Percentiles rank a stretch among this genome's conserved stretches.
These are phyloP conservation scores for Cordyceps sp. DNA, from an alignment of 2,329 filamentous ascomycete species.

Conservation along the genomic window DNA sequence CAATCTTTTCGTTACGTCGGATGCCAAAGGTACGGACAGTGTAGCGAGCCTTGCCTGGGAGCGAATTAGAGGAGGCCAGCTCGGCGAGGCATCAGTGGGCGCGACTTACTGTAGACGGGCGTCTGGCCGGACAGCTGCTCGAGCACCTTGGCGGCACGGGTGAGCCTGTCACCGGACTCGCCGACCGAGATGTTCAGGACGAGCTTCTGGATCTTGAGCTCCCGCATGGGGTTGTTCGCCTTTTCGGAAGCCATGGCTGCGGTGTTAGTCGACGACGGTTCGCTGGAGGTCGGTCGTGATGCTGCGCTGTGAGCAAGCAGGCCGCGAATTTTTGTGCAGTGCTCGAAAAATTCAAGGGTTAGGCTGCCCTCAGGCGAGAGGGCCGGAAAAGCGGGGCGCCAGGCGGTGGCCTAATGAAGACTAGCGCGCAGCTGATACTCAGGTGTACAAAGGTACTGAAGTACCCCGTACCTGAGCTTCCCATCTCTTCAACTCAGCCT, in stretches of 20 bases:
- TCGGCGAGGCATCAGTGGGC: slow-evolving; percentile 3
- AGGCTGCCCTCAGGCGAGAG: slow-evolving; percentile 20
- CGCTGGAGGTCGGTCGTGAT: slow-evolving; percentile 16
- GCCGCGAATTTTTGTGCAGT: slow-evolving; percentile 18
- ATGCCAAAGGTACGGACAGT: slow-evolving; percentile 99
- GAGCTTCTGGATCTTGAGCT: slow-evolving; percentile 98
- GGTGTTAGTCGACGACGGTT: slow-evolving; percentile 15
- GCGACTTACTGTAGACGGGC: slow-evolving; percentile 83
- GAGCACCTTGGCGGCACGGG: slow-evolving; percentile 98
- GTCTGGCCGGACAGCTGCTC: slow-evolving; percentile 99
- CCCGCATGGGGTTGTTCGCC: slow-evolving; percentile 95
- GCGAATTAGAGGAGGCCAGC: no score
- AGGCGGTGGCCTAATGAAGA: neutral
- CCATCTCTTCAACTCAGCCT: slow-evolving; percentile 15
- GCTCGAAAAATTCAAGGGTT: slow-evolving; percentile 20
- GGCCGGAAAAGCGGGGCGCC: slow-evolving; percentile 8
- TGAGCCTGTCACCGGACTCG: slow-evolving; percentile 99
- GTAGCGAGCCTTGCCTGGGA: slow-evolving; percentile 92
- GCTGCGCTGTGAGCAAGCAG: slow-evolving; percentile 6
- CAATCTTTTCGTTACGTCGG: slow-evolving; percentile 99
- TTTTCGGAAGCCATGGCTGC: slow-evolving; percentile 53
- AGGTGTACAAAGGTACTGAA: no score
- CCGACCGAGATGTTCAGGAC: slow-evolving; percentile 99
- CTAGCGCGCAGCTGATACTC: slow-evolving; percentile 8
- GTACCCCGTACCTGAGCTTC: slow-evolving; percentile 17